Conservation (phyloP, 345 rosid species). For the Euclidium syriacum region DNA sequence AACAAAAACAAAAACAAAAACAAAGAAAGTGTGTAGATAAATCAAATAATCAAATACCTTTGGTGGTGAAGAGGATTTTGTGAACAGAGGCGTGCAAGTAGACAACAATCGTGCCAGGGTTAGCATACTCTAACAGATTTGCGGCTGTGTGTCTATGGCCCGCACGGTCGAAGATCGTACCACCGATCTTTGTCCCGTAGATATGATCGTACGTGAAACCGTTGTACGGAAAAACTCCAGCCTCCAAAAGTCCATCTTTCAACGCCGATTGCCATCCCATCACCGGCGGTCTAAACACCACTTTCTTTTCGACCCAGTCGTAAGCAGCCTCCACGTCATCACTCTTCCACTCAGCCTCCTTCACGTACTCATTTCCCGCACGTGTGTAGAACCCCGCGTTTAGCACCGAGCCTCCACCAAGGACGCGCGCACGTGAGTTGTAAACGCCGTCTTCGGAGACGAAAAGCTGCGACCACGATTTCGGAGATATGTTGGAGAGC, state of each 20-base stretch:
- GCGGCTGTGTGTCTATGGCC: slow-evolving; percentile 88
- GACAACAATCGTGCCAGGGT: slow-evolving; percentile 38
- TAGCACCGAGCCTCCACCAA: slow-evolving; percentile 78
- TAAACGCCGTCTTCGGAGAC: slow-evolving; percentile 73
- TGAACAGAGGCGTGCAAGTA: slow-evolving; percentile 65
- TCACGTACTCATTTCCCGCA: slow-evolving; percentile 41
- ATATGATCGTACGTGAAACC: slow-evolving; percentile 69
- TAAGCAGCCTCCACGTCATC: slow-evolving; percentile 50
- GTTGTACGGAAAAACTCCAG: slow-evolving; percentile 56
- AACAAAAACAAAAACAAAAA: too few species aligned
- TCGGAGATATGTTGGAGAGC: slow-evolving; percentile 39
- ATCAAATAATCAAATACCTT: slow-evolving; percentile 41
- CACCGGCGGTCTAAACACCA: slow-evolving; percentile 46
- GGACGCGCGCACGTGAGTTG: slow-evolving; percentile 73
- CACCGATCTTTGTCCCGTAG: slow-evolving; percentile 70
- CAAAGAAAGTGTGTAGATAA: neutral
- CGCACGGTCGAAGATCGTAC: slow-evolving; percentile 55
- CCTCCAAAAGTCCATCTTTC: slow-evolving; percentile 61
- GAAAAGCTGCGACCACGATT: slow-evolving; percentile 60
- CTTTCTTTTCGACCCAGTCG: slow-evolving; percentile 71
- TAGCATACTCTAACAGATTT: slow-evolving; percentile 63
- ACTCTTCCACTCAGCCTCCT: slow-evolving; percentile 42
- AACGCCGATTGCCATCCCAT: slow-evolving; percentile 74
- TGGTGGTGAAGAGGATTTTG: slow-evolving; percentile 45
- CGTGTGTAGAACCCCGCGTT: slow-evolving; percentile 81